phyloP scores from a whole-genome alignment of 1,284 basidiomycete species.

The Ceratobasidium sp. region DNA sequence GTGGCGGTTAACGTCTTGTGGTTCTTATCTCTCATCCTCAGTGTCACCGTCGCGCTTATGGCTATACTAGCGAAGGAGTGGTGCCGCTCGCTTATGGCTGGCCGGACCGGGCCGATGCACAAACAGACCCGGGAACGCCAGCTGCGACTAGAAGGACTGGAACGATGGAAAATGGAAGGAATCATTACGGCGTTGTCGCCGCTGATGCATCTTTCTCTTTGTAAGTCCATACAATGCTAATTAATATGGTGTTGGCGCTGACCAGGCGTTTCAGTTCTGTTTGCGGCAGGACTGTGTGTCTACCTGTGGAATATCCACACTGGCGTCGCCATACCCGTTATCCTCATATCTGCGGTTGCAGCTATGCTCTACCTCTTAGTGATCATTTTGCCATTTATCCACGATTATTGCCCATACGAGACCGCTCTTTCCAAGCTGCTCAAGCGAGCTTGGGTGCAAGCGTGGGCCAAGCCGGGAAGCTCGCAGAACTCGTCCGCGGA shows the following conservation, averaged over 20 bases:
- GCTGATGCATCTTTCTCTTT: conserved; percentile 16
- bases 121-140: conserved; percentile 12
- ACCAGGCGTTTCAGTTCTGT: background rate
- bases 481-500: too few species aligned
- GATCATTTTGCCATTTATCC: too few species aligned
- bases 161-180: conserved; percentile 29
- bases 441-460: too few species aligned
- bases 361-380: too few species aligned
- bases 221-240: background rate
- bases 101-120: background rate
- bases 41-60: conserved; percentile 12
- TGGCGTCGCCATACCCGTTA: conserved; percentile 6
- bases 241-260: background rate
- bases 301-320: conserved; percentile 16
- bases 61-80: conserved; percentile 37
- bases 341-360: background rate
- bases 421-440: too few species aligned
- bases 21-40: conserved; percentile 22
- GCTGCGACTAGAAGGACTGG: conserved; percentile 6
- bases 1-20: conserved; percentile 19
- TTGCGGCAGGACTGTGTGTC: conserved; percentile 26
- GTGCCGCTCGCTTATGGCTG: conserved; percentile 30
- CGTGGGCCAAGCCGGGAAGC: too few species aligned
- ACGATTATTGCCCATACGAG: too few species aligned
- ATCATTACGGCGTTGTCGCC: conserved; percentile 4